phyloP scores from a whole-genome alignment of 2,329 filamentous ascomycete species.

The Didymella glomerata region DNA sequence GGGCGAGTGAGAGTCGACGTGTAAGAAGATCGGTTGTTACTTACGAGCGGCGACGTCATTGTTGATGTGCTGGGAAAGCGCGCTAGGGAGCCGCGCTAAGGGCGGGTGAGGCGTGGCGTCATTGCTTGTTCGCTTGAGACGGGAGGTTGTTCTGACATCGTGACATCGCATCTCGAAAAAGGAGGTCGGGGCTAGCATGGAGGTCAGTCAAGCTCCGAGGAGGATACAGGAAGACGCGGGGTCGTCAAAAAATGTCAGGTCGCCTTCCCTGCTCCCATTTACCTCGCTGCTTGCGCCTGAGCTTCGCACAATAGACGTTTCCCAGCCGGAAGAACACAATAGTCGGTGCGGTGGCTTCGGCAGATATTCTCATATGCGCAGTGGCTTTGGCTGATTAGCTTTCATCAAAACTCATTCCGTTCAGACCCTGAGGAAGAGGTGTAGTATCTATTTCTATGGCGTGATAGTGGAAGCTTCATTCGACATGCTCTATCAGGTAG shows the following conservation, averaged over 20 bases:
- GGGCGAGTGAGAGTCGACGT: constrained; percentile 1
- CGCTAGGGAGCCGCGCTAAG: constrained; percentile 3
- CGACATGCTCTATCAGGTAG: too few relatives aligned
- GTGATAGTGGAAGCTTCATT: too few relatives aligned
- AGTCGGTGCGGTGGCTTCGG: too few relatives aligned
- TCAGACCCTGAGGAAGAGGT: too few relatives aligned
- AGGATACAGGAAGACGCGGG: background rate
- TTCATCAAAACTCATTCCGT: too few relatives aligned
- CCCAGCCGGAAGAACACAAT: too few relatives aligned
- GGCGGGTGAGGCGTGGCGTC: constrained; percentile 14
- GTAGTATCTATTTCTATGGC: too few relatives aligned
- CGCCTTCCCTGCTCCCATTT: background rate
- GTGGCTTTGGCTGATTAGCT: too few relatives aligned
- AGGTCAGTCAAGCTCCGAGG: too few relatives aligned
- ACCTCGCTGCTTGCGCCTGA: too few relatives aligned
- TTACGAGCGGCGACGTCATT: constrained; percentile 6
- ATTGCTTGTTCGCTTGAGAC: constrained; percentile 6
- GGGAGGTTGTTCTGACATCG: background rate
- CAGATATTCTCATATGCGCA: too few relatives aligned
- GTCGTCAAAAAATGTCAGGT: background rate
- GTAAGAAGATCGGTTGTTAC: constrained; percentile 4
- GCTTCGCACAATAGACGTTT: too few relatives aligned
- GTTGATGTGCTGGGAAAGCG: background rate
- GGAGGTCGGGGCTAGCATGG: background rate
- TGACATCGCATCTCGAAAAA: background rate